phyloP scores from a whole-genome alignment of 257 asterid genomes.

The Gentiana macrophylla region DNA sequence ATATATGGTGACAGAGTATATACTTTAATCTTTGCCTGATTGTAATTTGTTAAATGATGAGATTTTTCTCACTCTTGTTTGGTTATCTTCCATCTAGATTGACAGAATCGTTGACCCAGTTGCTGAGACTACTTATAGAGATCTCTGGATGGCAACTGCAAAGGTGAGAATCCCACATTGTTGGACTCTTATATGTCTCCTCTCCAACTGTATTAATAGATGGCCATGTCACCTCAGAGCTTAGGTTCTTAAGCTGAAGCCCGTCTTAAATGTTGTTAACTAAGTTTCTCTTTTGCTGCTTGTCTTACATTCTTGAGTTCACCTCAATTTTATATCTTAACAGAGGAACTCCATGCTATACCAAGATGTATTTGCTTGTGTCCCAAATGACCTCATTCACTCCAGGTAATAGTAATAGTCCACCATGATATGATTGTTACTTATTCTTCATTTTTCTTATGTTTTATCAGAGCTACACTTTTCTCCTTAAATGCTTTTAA shows the following conservation, averaged over 20 bases:
- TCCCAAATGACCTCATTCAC: slow-evolving; percentile 73
- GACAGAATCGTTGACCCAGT: slow-evolving; percentile 61
- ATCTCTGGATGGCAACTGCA: slow-evolving; percentile 67
- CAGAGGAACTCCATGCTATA: slow-evolving; percentile 77
- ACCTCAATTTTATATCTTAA: slow-evolving; percentile 1
- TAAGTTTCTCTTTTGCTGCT: no score
- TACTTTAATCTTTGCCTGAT: background rate
- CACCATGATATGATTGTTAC: background rate
- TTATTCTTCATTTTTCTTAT: background rate
- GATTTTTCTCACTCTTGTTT: background rate
- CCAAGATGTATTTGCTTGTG: slow-evolving; percentile 77
- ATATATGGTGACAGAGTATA: slow-evolving; percentile 7
- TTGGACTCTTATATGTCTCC: no score
- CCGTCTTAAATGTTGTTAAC: no score
- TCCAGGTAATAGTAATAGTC: slow-evolving; percentile 58
- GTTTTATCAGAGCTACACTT: background rate
- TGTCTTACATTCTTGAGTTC: background rate
- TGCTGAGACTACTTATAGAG: slow-evolving; percentile 53
- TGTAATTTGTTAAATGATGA: background rate
- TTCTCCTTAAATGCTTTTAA: background rate
- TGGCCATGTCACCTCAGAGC: no score
- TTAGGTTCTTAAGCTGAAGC: no score
- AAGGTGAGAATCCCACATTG: slow-evolving; percentile 29
- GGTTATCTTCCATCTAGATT: slow-evolving; percentile 32
- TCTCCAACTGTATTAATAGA: no score